Base-by-base conservation (phyloP, 2,329 filamentous ascomycete species). In the Thielaviopsis musarum region DNA sequence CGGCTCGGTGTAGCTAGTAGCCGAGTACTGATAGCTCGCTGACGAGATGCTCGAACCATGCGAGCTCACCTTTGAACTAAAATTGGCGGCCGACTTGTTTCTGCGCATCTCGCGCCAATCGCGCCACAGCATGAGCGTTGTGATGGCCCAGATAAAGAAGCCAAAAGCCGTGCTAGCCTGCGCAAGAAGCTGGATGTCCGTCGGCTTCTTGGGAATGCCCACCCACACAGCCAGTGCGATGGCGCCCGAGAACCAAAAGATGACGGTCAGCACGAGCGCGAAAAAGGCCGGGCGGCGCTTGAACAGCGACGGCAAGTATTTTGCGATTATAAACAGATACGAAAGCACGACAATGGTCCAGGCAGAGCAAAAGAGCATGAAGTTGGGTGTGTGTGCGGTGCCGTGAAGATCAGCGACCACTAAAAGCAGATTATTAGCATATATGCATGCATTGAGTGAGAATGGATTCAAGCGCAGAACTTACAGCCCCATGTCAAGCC, bases 211-310 rank as follows among this genome's bases (percentile, higher is more conserved):
- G 0, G 80, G 73, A 17, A 79, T 75, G 58, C 79, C 79, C 60
- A 89, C 71, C 59, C 76, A 75, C 21, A 82, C 84, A 0, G 85
- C 88, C 12, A 91, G 71, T 0, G 88, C 88, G 64, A 94, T 83
- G 66, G 89, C 86, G 6, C 88, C 89, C 0, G 85, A 84, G 67
- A 96, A 93, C 90, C 90, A 95, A 75, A 94, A 94, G 60, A 94
- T 76, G 72, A 85, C 84, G 10, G 88, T 93, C 24, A 93, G 64
- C 54, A 74, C 75, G 66, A 94, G 87, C 34, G 88, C 75, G 1
- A 66, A 82, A 19, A 91, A 74, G 17, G 89, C 79, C 52, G 77
- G 81, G 56, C 81, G 80, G 57, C 77, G 79, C 69, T 88, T 81
- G 65, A 83, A 83, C 12, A 82, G 66, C 24, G 74, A 73, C 3